phyloP scores from a whole-genome alignment of 176 grass and related monocot genomes.

The Pharus latifolius region DNA sequence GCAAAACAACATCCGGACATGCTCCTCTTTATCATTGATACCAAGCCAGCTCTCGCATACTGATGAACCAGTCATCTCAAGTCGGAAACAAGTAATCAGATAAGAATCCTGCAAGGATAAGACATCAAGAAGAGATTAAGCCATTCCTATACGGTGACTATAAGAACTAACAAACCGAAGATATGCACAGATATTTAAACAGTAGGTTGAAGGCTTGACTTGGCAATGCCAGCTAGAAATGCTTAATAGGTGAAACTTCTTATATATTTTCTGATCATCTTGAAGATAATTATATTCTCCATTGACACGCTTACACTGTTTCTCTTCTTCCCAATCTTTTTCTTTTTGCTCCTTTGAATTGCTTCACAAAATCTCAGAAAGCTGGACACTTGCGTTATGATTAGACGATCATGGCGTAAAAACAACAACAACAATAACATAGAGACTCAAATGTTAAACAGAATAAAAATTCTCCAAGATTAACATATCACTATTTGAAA shows the following conservation, averaged over 20 bases:
- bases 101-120: constrained; percentile 14
- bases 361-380: background rate
- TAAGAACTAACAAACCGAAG: background rate
- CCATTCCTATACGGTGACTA: too few species aligned
- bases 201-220: background rate
- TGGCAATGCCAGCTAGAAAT: background rate
- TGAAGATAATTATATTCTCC: constrained; percentile 8
- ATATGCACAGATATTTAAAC: background rate
- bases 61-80: background rate
- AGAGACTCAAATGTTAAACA: too few species aligned
- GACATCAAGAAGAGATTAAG: too few species aligned
- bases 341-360: background rate
- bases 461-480: too few species aligned
- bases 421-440: too few species aligned
- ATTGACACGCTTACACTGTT: background rate
- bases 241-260: background rate
- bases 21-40: too few species aligned
- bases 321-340: background rate
- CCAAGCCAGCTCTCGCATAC: background rate
- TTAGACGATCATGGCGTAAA: too few species aligned
- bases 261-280: background rate
- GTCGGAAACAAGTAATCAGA: background rate
- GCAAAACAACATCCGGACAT: too few species aligned
- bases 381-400: too few species aligned
- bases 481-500: too few species aligned